These are phyloP conservation scores for Alisma plantagoaquatica DNA, from an alignment of 106 monocot species.

Conservation along the genomic window DNA sequence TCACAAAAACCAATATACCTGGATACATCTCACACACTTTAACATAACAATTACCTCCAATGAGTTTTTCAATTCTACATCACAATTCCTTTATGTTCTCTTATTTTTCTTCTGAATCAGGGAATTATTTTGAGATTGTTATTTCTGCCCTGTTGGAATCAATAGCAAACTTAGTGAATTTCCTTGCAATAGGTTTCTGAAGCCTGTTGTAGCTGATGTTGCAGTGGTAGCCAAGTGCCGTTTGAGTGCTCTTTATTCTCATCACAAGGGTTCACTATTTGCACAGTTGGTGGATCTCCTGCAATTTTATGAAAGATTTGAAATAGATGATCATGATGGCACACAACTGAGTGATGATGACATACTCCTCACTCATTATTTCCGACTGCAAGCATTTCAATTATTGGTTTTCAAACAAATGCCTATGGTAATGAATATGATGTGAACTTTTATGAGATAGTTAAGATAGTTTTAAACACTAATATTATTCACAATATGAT, in stretches of 20 bases:
- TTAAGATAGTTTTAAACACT: neutral
- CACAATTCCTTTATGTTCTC: too few species aligned
- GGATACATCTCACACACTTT: too few species aligned
- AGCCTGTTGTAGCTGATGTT: slow-evolving; percentile 78
- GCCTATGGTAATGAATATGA: slow-evolving; percentile 58
- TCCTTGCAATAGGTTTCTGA: slow-evolving; percentile 58
- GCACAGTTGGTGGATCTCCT: slow-evolving; percentile 92
- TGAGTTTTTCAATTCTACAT: too few species aligned
- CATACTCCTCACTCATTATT: slow-evolving; percentile 84
- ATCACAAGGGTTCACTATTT: slow-evolving; percentile 93
- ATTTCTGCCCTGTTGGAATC: neutral
- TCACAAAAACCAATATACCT: too few species aligned
- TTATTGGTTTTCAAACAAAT: slow-evolving; percentile 86
- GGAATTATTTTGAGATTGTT: too few species aligned
- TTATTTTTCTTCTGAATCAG: too few species aligned
- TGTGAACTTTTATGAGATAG: too few species aligned
- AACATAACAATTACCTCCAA: too few species aligned
- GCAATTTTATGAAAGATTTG: slow-evolving; percentile 98
- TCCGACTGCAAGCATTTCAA: slow-evolving; percentile 94
- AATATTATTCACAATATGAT: neutral
- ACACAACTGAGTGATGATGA: slow-evolving; percentile 89
- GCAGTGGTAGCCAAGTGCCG: slow-evolving; percentile 96
- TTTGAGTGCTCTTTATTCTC: slow-evolving; percentile 75
- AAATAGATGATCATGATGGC: slow-evolving; percentile 96
- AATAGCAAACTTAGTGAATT: neutral